Percentiles rank a stretch among this genome's conserved stretches.
Conservation (phyloP, 495 filamentous ascomycete genomes). For the Trichoderma virens region DNA sequence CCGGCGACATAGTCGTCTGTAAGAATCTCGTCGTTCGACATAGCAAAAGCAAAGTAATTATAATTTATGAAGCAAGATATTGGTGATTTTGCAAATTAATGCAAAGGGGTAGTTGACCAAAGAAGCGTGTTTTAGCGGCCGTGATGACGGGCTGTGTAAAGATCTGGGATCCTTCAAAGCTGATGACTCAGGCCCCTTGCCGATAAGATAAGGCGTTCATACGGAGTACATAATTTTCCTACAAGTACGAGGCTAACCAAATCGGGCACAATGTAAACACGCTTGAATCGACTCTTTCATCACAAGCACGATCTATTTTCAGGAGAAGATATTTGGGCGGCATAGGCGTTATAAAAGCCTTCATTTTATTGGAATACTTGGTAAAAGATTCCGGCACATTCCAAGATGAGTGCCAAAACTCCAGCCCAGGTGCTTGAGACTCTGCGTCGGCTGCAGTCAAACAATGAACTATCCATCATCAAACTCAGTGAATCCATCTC, state of each 20-base stretch:
- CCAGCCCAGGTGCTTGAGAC: slow-evolving; percentile 22
- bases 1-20: slow-evolving; percentile 71
- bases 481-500: slow-evolving; percentile 69
- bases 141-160: background rate
- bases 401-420: slow-evolving; percentile 14
- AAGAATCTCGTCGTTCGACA: slow-evolving; percentile 31
- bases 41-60: background rate
- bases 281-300: background rate
- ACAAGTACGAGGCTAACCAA: background rate
- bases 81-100: background rate
- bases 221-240: too few relatives aligned
- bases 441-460: slow-evolving; percentile 29
- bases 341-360: background rate
- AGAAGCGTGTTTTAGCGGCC: background rate
- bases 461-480: slow-evolving; percentile 60
- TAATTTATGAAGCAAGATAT: background rate
- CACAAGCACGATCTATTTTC: background rate
- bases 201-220: slow-evolving; percentile 1
- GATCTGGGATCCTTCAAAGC: background rate
- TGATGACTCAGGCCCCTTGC: background rate
- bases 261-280: slow-evolving; percentile 4
- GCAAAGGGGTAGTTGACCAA: background rate
- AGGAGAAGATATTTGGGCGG: background rate
- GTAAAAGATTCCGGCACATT: background rate
- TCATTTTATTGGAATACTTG: background rate